Base-by-base conservation (phyloP, 257 asterid genomes). In the Primulina eburnea region DNA sequence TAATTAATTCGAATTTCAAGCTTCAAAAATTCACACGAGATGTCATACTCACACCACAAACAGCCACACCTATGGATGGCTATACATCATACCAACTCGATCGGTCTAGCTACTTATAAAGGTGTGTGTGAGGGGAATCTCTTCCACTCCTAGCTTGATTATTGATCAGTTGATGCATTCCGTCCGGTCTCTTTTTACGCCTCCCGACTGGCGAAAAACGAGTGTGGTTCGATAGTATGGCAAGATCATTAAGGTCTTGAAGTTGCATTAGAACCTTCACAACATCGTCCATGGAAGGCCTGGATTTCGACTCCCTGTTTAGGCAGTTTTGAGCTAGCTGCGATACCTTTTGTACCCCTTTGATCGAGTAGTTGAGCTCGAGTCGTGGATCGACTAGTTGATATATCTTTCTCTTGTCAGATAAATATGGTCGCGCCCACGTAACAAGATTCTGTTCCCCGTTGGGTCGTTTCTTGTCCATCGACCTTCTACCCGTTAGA, bases 361-460 rank as follows among this genome's bases (percentile, higher is more conserved):
- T 88, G 62, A 88, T 69, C 12, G 98, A 92, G 84, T 88, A 92
- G 61, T 83, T 86, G 10, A 92, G 84, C 62, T 92, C 98, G 24
- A 92, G 80, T 0, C 97, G 93, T 6, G 98, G 97, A 76, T 92
- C 98, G 8, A 92, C 97, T 35, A 92, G 77, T 68, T 88, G 97
- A 71, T 82, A 87, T 20, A 90, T 87, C 81, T 90, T 92, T 43
- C 97, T 73, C 80, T 88, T 90, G 80, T 92, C 97, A 1, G 89
- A 86, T 64, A 92, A 75, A 74, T 87, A 92, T 28, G 95, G 93
- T 4, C 93, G 79, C 1, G 98, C 98, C 98, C 98, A 92, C 11
- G 87, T 82, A 11, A 90, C 97, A 0, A 90, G 98, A 69, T 92
- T 90, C 65, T 92, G 97, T 75, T 92, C 98, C 50, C 95, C 97